Evolutionary conservation across 2,329 filamentous ascomycete genomes (phyloP), one percentile per base, ranked within the genome.

Genomic region (Trichocomaceae sp.): DNA sequence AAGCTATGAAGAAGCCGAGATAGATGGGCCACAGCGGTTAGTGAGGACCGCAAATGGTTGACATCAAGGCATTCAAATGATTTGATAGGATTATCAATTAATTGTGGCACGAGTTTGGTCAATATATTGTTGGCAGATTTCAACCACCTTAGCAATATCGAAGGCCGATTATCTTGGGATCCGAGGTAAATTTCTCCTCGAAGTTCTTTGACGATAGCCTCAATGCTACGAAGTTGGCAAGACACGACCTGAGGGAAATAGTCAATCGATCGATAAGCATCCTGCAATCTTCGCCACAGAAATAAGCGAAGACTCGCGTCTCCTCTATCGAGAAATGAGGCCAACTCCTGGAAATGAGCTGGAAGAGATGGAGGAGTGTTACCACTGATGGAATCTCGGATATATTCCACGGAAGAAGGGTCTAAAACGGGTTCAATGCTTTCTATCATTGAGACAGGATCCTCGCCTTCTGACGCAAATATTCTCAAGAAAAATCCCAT

Each of bases 401-500:
- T 29, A 35, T 65, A 66, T 54, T 69, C 62, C 23, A 74, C 63
- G 8, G 67, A 68, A 3, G 69, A 66, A 0, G 87, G 85, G 59
- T 96, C 92, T 5, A 99, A 77, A 9, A 99, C 87, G 3, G 93
- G 93, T 65, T 99, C 93, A 35, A 99, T 75, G 26, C 85, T 93
- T 64, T 96, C 90, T 56, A 99, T 96, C 19, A 96, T 83, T 5
- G 85, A 81, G 12, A 92, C 81, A 0, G 92, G 88, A 61, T 96
- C 86, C 47, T 86, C 84, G 56, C 85, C 82, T 55, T 93, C 87
- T 37, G 90, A 85, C 57, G 88, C 87, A 67, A 97, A 97, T 0
- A 99, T 82, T 37, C 85, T 88, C 50, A 90, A 79, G 70, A 99
- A 97, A 69, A 97, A 97, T 66, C 96, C 92, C 82, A 95, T 93